These are phyloP conservation scores for Taphrina populina DNA, from an alignment of 1,139 yeast species.

Conservation along the genomic window DNA sequence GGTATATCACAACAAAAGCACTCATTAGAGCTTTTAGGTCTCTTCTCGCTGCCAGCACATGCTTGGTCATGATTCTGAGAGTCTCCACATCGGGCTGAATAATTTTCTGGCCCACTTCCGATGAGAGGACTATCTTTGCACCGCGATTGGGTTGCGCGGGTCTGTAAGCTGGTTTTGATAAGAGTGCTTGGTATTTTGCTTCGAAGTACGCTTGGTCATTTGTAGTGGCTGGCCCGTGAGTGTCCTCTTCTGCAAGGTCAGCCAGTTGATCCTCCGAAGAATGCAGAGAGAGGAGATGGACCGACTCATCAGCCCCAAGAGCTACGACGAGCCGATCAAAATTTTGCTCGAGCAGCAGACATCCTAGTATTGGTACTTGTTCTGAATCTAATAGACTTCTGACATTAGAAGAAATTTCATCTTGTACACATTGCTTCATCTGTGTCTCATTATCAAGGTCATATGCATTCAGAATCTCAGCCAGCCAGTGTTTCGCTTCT, in stretches of 20 bases:
- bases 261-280: neutral
- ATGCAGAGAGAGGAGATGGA: neutral
- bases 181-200: constrained; percentile 10
- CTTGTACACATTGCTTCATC: constrained; percentile 3
- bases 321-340: constrained; percentile 5
- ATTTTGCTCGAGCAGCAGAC: neutral
- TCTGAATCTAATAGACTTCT: constrained; percentile 15
- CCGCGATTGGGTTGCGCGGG: neutral
- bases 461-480: constrained; percentile 9
- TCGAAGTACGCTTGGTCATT: too few species aligned
- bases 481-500: constrained; percentile 12
- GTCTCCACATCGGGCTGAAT: constrained; percentile 22
- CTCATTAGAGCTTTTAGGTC: constrained; percentile 17
- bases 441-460: neutral
- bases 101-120: neutral
- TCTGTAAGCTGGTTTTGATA: constrained; percentile 15
- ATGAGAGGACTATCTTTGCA: constrained; percentile 12
- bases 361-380: neutral
- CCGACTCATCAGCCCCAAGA: neutral
- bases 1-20: constrained; percentile 11
- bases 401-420: constrained; percentile 3
- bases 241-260: neutral
- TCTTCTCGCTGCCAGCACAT: constrained; percentile 20
- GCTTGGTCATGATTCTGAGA: constrained; percentile 32
- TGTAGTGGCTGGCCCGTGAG: too few species aligned